These are phyloP conservation scores for Plantago ovata DNA, from an alignment of 257 asterid genomes.

Conservation along the genomic window DNA sequence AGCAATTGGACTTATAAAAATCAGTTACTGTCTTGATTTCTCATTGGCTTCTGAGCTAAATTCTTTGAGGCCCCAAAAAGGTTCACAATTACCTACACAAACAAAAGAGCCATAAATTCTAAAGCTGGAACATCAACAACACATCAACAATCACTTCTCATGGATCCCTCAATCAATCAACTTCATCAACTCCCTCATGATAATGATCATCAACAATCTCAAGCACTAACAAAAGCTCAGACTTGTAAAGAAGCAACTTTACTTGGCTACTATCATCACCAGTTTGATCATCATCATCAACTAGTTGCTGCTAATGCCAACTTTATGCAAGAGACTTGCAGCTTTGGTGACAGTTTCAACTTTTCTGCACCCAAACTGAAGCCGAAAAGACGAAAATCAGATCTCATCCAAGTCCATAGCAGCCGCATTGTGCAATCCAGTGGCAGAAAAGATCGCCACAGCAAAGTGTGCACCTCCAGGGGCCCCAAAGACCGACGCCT, in stretches of 20 bases:
- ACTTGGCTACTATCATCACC: slow-evolving; percentile 2
- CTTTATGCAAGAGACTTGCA: not conserved
- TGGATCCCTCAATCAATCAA: slow-evolving; percentile 27
- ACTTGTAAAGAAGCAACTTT: slow-evolving; percentile 3
- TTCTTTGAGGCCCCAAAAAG: slow-evolving; percentile 10
- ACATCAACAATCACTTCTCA: not conserved
- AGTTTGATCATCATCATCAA: not conserved
- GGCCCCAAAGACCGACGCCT: slow-evolving; percentile 50
- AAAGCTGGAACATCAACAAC: not conserved
- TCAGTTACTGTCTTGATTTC: not conserved
- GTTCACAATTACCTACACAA: slow-evolving; percentile 8
- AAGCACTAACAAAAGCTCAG: not conserved
- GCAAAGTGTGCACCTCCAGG: slow-evolving; percentile 50
- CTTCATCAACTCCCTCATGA: slow-evolving; percentile 27
- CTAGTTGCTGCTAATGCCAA: not conserved
- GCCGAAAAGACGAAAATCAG: slow-evolving; percentile 21
- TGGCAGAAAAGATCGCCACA: slow-evolving; percentile 49
- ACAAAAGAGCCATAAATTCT: not conserved
- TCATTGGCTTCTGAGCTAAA: slow-evolving; percentile 19
- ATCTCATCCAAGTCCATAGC: slow-evolving; percentile 18
- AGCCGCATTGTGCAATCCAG: slow-evolving; percentile 28
- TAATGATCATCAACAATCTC: slow-evolving; percentile 20
- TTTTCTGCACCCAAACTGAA: slow-evolving; percentile 7
- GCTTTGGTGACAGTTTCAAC: slow-evolving; percentile 3
- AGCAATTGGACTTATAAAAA: not conserved